Evolutionary conservation across 805 yeast species (phyloP), one percentile per base, ranked within the genome.

Genomic region (Candida ponderosae): DNA sequence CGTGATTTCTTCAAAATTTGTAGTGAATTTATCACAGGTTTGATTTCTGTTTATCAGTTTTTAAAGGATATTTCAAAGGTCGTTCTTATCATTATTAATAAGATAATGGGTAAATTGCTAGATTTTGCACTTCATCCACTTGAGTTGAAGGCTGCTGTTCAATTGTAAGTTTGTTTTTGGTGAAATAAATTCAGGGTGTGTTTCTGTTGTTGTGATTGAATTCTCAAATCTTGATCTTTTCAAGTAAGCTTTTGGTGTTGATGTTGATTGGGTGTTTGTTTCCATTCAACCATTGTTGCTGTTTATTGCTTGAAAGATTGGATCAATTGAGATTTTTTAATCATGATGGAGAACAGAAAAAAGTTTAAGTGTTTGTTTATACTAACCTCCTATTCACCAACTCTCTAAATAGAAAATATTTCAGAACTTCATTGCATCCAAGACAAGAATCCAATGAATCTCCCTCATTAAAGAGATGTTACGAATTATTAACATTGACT

Each of bases 91-190:
- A 8, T 8, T 21, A 21, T 21, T 21, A 8, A 40, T 38, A 37
- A 15, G 24, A 46, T 33, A 17, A 79, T 80, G 86, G 79, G 80
- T 10, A 83, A 82, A 57, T 32, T 76, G 10, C 34, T 66, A 11
- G 76, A 82, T 48, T 60, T 87, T 36, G 46, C 77, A 6, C 43
- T 64, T 11, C 95, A 86, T 58, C 96, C 96, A 11, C 46, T 62
- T 31, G 96, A 86, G 59, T 59, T 85, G 44, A 66, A 66, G 42
- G 76, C 95, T 9, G 89, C 73, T 8, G 44, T 83, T 36, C 85
- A 81, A 46, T 62, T 80, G 60, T 66, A 65, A 31, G 69, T 60
- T 26, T 37, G 31, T 19, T 37, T 26, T 18, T 24, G 28, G 6
- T 24, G 2, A n/a, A 24, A 13, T 19, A 29, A 16, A 9, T 24